Conservation (phyloP, 2,329 filamentous ascomycete species). For the Alternaria infectoria region DNA sequence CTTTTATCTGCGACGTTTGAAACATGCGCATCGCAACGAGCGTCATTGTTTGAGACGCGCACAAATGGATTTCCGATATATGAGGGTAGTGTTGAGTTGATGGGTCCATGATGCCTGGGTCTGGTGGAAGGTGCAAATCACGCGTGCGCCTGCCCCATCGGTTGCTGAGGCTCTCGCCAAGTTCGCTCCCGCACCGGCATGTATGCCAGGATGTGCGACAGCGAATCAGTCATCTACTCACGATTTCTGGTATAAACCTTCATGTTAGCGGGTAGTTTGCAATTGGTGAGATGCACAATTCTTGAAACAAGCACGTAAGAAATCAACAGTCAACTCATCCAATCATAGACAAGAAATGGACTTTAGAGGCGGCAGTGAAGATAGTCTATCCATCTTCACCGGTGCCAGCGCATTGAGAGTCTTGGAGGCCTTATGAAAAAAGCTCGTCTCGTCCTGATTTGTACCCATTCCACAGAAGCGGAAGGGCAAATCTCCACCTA, state of each 20-base stretch:
- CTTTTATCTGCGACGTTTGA: background rate
- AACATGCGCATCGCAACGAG: constrained; percentile 1
- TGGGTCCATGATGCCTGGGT: background rate
- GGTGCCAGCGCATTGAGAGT: constrained; percentile 15
- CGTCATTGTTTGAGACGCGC: background rate
- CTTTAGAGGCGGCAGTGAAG: background rate
- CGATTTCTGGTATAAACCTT: background rate
- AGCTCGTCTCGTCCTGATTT: background rate
- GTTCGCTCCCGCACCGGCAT: constrained; percentile 5
- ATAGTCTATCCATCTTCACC: constrained; percentile 1
- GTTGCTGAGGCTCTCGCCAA: constrained; percentile 2
- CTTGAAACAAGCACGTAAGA: background rate
- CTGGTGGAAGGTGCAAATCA: background rate
- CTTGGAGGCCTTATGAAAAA: background rate
- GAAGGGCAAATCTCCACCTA: background rate
- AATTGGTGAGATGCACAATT: background rate
- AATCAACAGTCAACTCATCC: background rate
- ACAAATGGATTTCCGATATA: background rate
- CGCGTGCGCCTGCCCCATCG: constrained; percentile 11
- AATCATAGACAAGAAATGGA: background rate
- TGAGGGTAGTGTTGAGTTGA: background rate
- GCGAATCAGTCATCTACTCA: constrained; percentile 2
- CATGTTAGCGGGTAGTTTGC: background rate
- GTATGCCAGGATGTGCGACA: background rate
- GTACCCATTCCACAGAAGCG: background rate